Evolutionary conservation across 306 rosid genomes (phyloP), one percentile per base, ranked within the genome.

Genomic region (Casuarina equisetifolia): DNA sequence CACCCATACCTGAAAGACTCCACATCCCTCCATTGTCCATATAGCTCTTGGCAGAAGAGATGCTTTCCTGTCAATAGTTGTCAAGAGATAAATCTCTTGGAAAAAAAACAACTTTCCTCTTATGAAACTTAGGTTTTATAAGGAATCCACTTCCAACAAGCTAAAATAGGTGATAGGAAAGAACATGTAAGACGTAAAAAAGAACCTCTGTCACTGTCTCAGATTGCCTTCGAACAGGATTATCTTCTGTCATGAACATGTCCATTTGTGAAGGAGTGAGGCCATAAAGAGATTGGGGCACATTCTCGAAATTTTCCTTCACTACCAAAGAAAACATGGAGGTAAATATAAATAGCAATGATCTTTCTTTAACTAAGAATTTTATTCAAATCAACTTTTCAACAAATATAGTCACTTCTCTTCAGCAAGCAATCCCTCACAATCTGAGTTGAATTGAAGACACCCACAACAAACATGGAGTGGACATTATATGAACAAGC

Each of bases 161-260:
- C 69, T 43, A 71, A 78, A 48, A 64, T 44, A 64, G 71, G 55
- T 38, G 9, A 70, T 42, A 69, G 38, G 58, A 66, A 42, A 35
- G 44, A 74, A 74, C 57, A 63, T 59, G 75, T 51, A 59, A 69
- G 82, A 49, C 12, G 73, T 77, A 73, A 77, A 46, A 46, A 81
- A 77, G 58, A 79, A 95, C 99, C 99, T 95, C 97, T 62, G 93
- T 85, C 69, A 91, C 93, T 40, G 70, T 83, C 79, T 85, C 90
- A 40, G 94, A 62, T 87, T 87, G 91, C 77, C 83, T 73, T 70
- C 86, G 81, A 43, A 84, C 43, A 2, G 94, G 94, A 78, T 86
- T 95, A 81, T 91, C 96, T 83, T 88, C 91, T 9, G 93, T 91
- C 97, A 90, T 79, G 89, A 95, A 95, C 97, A 92, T 92, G 88